Percentiles rank a stretch among this genome's conserved stretches.
phyloP scores from a whole-genome alignment of 768 basidiomycete genomes.

The Trametes elegans region DNA sequence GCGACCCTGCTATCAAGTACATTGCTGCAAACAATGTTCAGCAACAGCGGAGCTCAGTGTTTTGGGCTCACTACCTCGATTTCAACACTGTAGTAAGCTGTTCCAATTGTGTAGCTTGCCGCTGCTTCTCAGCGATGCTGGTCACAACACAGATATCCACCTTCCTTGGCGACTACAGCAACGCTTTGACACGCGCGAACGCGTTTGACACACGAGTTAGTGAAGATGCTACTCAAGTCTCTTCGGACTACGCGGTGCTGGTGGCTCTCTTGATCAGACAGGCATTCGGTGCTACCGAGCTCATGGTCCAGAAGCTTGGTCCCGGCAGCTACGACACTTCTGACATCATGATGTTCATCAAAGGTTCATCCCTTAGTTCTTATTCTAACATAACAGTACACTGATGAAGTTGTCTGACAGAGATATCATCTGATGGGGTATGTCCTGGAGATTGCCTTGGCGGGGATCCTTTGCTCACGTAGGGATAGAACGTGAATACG shows the following conservation, averaged over 20 bases:
- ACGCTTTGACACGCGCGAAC: conserved; percentile 31
- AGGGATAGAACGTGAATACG: conserved; percentile 33
- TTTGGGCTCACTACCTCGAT: conserved; percentile 29
- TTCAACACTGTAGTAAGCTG: conserved; percentile 28
- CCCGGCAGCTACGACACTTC: conserved; percentile 30
- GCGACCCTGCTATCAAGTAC: conserved; percentile 38
- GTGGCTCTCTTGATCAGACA: conserved; percentile 35
- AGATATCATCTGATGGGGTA: conserved; percentile 36
- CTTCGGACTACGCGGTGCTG: conserved; percentile 31
- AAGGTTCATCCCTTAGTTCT: conserved; percentile 24
- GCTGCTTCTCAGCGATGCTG: too few species aligned
- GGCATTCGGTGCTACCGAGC: conserved; percentile 35
- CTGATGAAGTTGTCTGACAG: conserved; percentile 9
- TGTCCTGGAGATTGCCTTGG: conserved; percentile 2
- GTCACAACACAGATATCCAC: conserved; percentile 27
- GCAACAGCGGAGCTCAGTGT: conserved; percentile 33
- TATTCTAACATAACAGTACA: not conserved
- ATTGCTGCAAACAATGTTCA: conserved; percentile 31
- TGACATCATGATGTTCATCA: conserved; percentile 36
- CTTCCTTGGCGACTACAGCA: conserved; percentile 33
- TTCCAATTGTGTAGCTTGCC: too few species aligned
- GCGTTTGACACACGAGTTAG: conserved; percentile 33
- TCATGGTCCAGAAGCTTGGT: conserved; percentile 31
- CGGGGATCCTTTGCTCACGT: not conserved
- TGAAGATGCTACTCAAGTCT: conserved; percentile 31